Conservation (phyloP, 495 filamentous ascomycete species). For the Xylaria palmicola region DNA sequence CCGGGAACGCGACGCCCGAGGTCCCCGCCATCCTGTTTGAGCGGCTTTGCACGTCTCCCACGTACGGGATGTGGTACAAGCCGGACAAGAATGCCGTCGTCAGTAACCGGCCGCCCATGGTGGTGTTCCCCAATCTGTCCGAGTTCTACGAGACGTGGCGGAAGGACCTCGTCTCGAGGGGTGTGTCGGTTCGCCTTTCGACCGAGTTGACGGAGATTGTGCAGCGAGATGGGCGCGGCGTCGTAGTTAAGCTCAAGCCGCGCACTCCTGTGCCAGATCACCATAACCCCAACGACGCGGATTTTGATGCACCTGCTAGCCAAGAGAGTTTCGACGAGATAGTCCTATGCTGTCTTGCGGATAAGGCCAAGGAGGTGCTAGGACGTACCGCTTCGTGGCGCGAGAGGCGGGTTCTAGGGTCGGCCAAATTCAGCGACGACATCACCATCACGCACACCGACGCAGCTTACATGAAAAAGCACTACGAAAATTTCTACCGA, state of each 20-base stretch:
- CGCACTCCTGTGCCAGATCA: slow-evolving; percentile 28
- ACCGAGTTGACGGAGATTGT: slow-evolving; percentile 61
- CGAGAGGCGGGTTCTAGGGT: slow-evolving; percentile 67
- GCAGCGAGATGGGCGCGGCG: slow-evolving; percentile 55
- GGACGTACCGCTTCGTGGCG: slow-evolving; percentile 59
- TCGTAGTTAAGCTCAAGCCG: slow-evolving; percentile 46
- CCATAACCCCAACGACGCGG: slow-evolving; percentile 38
- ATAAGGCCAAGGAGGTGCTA: slow-evolving; percentile 68
- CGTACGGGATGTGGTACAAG: slow-evolving; percentile 78
- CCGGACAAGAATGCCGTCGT: slow-evolving; percentile 57
- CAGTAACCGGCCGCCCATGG: slow-evolving; percentile 74
- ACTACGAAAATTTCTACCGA: slow-evolving; percentile 72
- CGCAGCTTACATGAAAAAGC: slow-evolving; percentile 66
- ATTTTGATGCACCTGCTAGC: slow-evolving; percentile 31
- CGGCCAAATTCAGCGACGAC: slow-evolving; percentile 78
- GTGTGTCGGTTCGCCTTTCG: slow-evolving; percentile 63
- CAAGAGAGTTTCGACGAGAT: slow-evolving; percentile 66
- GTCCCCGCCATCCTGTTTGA: slow-evolving; percentile 74
- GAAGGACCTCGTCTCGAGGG: slow-evolving; percentile 57
- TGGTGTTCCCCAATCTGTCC: slow-evolving; percentile 73
- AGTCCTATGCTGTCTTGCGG: slow-evolving; percentile 72
- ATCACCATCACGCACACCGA: slow-evolving; percentile 83
- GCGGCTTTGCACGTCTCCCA: slow-evolving; percentile 68
- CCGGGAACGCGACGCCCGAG: slow-evolving; percentile 76
- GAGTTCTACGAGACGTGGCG: slow-evolving; percentile 71